These are phyloP conservation scores for Iris pallida DNA, from an alignment of 116 monocot species.

Conservation along the genomic window DNA sequence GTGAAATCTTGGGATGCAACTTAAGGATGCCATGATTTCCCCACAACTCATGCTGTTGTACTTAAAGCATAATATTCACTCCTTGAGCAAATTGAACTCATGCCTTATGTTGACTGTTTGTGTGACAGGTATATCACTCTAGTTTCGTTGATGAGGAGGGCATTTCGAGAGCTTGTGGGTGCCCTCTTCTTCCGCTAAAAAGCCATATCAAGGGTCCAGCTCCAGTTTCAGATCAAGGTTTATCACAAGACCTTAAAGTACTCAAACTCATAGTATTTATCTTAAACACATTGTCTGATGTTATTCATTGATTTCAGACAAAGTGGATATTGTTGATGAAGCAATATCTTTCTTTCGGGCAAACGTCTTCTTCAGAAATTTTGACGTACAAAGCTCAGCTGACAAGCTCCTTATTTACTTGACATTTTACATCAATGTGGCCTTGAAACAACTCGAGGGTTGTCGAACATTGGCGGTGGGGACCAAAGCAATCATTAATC, in stretches of 20 bases:
- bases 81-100: too few relatives aligned
- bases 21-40: too few relatives aligned
- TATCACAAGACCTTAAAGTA: not conserved
- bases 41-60: too few relatives aligned
- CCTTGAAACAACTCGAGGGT: conserved; percentile 74
- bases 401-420: conserved; percentile 84
- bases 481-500: conserved; percentile 82
- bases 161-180: conserved; percentile 44
- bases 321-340: conserved; percentile 78
- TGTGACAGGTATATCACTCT: conserved; percentile 81
- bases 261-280: not conserved
- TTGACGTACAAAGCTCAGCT: conserved; percentile 61
- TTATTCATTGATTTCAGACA: conserved; percentile 25
- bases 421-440: conserved; percentile 83
- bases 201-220: conserved; percentile 19
- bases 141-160: conserved; percentile 84
- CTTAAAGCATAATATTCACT: too few relatives aligned
- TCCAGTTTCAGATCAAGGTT: conserved; percentile 18
- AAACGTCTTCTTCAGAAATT: conserved; percentile 84
- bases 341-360: conserved; percentile 84
- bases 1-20: too few relatives aligned
- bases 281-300: not conserved
- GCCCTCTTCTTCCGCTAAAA: not conserved
- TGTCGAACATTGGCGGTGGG: conserved; percentile 90
- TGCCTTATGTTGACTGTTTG: not conserved